A percentile compares a stretch with the other conserved stretches of the same genome.
phyloP scores from a whole-genome alignment of 352 stramenopile species.

The Poterioochromonas sp. region DNA sequence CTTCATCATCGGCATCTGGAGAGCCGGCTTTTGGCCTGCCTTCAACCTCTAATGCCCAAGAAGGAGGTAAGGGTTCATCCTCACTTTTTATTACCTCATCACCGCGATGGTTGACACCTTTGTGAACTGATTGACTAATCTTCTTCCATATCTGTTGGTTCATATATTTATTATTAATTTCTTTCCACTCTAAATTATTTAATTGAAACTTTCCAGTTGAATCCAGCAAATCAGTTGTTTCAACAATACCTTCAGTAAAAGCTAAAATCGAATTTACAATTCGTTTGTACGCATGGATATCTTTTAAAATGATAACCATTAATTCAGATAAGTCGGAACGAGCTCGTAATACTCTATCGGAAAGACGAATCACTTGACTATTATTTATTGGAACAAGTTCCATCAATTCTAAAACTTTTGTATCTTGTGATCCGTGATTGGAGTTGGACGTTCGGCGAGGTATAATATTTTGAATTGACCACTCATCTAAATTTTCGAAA shows the following conservation, averaged over 20 bases:
- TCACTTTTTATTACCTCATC: neutral
- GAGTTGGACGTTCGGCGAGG: too few species aligned
- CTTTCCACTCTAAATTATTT: neutral
- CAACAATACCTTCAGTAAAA: too few species aligned
- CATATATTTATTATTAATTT: neutral
- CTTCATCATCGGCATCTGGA: neutral
- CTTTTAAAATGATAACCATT: too few species aligned
- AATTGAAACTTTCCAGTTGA: neutral
- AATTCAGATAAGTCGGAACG: too few species aligned
- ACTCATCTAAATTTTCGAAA: too few species aligned
- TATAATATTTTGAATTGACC: too few species aligned
- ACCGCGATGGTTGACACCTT: neutral
- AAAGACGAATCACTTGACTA: neutral
- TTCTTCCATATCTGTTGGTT: neutral
- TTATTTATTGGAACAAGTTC: neutral
- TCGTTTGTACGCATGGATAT: too few species aligned
- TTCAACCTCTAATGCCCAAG: constrained; percentile 20
- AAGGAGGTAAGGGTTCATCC: neutral
- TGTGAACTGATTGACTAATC: neutral
- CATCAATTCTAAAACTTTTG: too few species aligned
- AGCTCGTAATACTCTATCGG: neutral
- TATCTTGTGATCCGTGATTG: too few species aligned
- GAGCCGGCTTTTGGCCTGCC: neutral
- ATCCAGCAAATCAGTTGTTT: too few species aligned
- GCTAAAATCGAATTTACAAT: too few species aligned